Evolutionary conservation across 208 protist genomes (phyloP).

Genomic region (Balamuthia mandrillaris): DNA sequence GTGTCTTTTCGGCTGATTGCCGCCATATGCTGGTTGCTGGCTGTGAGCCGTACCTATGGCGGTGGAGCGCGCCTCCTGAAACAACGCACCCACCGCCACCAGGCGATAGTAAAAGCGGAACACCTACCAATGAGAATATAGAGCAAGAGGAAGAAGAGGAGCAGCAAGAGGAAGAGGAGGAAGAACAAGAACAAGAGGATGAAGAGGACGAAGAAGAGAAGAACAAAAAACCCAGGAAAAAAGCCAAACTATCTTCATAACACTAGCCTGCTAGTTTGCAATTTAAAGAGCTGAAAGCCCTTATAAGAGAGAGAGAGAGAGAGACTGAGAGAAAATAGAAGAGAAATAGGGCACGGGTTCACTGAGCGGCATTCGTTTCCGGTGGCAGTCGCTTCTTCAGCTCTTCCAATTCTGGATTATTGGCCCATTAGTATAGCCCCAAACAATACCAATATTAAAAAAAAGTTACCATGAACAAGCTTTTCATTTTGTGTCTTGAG

Average conservation of each 20-base stretch:
- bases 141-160: not conserved
- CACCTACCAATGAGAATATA: not conserved
- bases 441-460: no score
- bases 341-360: not conserved
- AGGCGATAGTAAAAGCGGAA: not conserved
- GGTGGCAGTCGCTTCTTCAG: no score
- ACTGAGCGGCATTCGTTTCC: not conserved
- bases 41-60: not conserved
- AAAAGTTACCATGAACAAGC: no score
- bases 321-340: not conserved
- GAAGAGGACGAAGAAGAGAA: not conserved
- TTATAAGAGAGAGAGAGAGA: not conserved
- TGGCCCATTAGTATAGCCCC: no score
- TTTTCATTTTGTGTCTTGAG: no score
- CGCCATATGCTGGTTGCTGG: conserved; percentile 5
- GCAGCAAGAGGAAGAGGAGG: not conserved
- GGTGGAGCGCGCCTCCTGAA: conserved; percentile 22
- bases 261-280: not conserved
- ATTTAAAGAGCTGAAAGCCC: not conserved
- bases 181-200: not conserved
- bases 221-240: not conserved
- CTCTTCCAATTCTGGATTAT: no score
- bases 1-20: not conserved
- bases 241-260: not conserved
- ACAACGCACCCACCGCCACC: not conserved